These are phyloP conservation scores for Monosporascus sp. DNA, from an alignment of 2,329 filamentous ascomycete genomes.

Conservation along the genomic window DNA sequence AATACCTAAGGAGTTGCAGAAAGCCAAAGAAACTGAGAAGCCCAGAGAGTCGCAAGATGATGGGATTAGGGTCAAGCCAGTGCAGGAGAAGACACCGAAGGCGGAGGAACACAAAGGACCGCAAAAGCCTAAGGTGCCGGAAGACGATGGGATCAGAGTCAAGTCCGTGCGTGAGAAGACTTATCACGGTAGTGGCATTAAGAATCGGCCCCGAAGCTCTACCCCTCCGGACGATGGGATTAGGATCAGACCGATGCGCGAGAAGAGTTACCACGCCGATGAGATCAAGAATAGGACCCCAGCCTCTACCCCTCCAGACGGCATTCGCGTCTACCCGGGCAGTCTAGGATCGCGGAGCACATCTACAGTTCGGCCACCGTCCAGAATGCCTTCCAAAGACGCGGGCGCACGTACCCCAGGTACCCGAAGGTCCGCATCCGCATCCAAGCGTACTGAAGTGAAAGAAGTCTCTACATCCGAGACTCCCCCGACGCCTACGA, in stretches of 20 bases:
- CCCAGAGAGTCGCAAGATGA: not conserved
- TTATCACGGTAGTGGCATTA: slow-evolving; percentile 26
- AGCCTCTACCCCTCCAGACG: slow-evolving; percentile 26
- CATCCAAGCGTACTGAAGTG: slow-evolving; percentile 25
- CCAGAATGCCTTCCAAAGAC: slow-evolving; percentile 22
- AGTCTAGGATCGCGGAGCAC: slow-evolving; percentile 20
- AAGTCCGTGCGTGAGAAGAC: slow-evolving; percentile 22
- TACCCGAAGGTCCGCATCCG: slow-evolving; percentile 14
- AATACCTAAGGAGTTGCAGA: too few relatives aligned
- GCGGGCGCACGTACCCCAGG: slow-evolving; percentile 14
- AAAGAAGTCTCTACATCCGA: slow-evolving; percentile 32
- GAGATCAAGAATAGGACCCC: not conserved
- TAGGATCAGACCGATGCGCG: slow-evolving; percentile 6
- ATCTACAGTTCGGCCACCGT: slow-evolving; percentile 21
- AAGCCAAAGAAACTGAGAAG: too few relatives aligned
- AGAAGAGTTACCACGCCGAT: slow-evolving; percentile 20
- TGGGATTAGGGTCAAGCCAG: not conserved
- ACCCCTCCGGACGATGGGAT: slow-evolving; percentile 4
- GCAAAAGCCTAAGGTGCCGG: slow-evolving; percentile 14
- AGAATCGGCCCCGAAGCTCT: slow-evolving; percentile 19
- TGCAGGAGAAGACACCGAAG: not conserved
- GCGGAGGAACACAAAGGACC: slow-evolving; percentile 11
- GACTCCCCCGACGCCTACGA: slow-evolving; percentile 30
- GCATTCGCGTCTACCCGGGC: slow-evolving; percentile 26
- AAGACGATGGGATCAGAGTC: slow-evolving; percentile 26